Conservation (phyloP, 257 asterid genomes). For the Ocimum tenuiflorum region DNA sequence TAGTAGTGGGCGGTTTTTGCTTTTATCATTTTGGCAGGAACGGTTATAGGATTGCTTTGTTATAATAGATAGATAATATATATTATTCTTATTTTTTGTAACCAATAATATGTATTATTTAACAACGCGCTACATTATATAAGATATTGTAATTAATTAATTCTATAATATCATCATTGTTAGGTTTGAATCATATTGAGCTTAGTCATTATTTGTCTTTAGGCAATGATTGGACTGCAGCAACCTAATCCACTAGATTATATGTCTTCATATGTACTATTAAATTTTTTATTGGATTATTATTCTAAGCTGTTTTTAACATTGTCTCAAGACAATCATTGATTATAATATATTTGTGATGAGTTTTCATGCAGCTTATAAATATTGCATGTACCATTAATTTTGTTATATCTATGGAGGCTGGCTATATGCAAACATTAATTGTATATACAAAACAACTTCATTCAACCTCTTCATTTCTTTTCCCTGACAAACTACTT, state of each 20-base stretch:
- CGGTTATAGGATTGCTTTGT: too few relatives aligned
- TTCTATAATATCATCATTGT: not conserved
- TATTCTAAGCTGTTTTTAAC: not conserved
- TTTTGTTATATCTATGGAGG: too few relatives aligned
- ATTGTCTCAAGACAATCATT: not conserved
- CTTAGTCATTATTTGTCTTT: not conserved
- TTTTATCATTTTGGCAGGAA: too few relatives aligned
- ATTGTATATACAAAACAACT: too few relatives aligned
- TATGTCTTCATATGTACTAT: not conserved
- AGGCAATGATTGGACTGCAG: constrained; percentile 15
- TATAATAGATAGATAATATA: too few relatives aligned
- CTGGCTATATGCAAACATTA: too few relatives aligned
- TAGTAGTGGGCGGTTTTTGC: too few relatives aligned
- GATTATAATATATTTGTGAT: not conserved
- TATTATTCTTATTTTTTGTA: too few relatives aligned
- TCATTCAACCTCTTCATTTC: not conserved
- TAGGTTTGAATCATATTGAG: constrained; percentile 6
- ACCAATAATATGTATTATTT: too few relatives aligned
- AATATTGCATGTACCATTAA: not conserved
- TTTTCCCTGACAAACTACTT: not conserved
- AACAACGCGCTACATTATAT: not conserved
- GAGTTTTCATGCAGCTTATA: not conserved
- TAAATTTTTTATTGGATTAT: not conserved
- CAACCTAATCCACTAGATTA: constrained; percentile 26
- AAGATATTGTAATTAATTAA: not conserved